Evolutionary conservation across 495 filamentous ascomycete genomes (phyloP).

Genomic region (Parmelia sp.): DNA sequence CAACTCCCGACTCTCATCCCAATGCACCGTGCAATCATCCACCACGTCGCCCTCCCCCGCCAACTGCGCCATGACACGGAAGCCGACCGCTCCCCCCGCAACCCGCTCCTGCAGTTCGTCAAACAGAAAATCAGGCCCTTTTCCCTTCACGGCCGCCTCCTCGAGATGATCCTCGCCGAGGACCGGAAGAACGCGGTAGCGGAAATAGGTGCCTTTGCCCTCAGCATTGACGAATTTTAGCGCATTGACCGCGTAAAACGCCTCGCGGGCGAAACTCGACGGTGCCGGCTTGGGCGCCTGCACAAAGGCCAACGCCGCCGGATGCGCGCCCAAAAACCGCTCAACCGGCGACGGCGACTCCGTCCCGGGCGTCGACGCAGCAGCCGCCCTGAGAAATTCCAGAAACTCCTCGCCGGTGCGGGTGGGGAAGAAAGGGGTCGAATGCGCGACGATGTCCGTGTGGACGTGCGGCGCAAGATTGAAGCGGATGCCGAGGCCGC

Average conservation of each 20-base stretch:
- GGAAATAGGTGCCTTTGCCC: slow-evolving; percentile 40
- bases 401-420: slow-evolving; percentile 44
- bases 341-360: slow-evolving; percentile 27
- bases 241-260: slow-evolving; percentile 44
- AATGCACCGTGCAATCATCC: slow-evolving; percentile 45
- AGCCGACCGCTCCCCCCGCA: slow-evolving; percentile 32
- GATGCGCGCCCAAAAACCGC: slow-evolving; percentile 38
- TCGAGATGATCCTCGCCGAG: slow-evolving; percentile 34
- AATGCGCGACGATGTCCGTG: slow-evolving; percentile 51
- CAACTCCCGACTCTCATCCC: slow-evolving; percentile 42
- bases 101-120: slow-evolving; percentile 37
- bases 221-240: slow-evolving; percentile 40
- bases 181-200: slow-evolving; percentile 41
- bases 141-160: slow-evolving; percentile 31
- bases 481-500: slow-evolving; percentile 47
- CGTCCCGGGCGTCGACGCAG: slow-evolving; percentile 15
- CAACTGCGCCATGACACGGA: slow-evolving; percentile 44
- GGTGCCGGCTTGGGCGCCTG: slow-evolving; percentile 43
- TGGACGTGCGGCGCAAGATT: slow-evolving; percentile 41
- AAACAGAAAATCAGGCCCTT: slow-evolving; percentile 37
- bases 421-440: slow-evolving; percentile 42
- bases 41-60: slow-evolving; percentile 45
- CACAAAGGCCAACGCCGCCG: slow-evolving; percentile 41
- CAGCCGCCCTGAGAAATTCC: slow-evolving; percentile 38
- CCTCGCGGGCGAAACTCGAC: slow-evolving; percentile 39